Base-by-base conservation (phyloP, 805 yeast genomes). In the Grigorovia humatica region DNA sequence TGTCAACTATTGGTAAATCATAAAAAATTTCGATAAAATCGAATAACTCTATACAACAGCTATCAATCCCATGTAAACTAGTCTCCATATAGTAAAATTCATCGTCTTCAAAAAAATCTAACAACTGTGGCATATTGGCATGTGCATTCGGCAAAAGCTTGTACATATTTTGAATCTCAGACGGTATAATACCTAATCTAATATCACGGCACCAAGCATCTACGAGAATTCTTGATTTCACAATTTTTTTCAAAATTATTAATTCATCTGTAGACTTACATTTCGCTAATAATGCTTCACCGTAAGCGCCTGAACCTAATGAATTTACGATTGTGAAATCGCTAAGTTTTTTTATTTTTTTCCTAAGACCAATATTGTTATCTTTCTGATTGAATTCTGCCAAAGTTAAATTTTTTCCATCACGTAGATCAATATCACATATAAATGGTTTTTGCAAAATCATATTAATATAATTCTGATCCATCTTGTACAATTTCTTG, bases 191-290 rank as follows among this genome's bases (percentile, higher is more conserved):
- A 3, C 98, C 98, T 40, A 90, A 70, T 54, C 77, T 78, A 19
- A 95, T 77, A 66, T 93, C 98, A 51, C 97, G 76, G 2, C 88
- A 95, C 99, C 99, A 91, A 0, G 97, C 88, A 65, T 93, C 98
- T 17, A 91, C 96, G 59, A 93, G 72, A 59, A 91, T 91, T 52
- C 96, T 77, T 57, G 88, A 95, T 62, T 91, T 91, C 63, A 86
- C 84, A 43, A 91, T 93, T 54, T 93, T 81, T 66, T 91, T 91
- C 53, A 90, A 79, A n/a, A 91, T 85, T 42, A 88, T 82, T 53
- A 74, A 76, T 64, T 85, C 81, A 1, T 68, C 67, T 57, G 84
- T 89, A 17, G 75, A 72, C 44, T 76, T 78, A 61, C 83, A 83
- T 63, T 77, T 76, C 2, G 86, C 91, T 32, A 88, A 74, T 19